Evolutionary conservation across 257 asterid species (phyloP).

Genomic region (Solanum paucissectum): DNA sequence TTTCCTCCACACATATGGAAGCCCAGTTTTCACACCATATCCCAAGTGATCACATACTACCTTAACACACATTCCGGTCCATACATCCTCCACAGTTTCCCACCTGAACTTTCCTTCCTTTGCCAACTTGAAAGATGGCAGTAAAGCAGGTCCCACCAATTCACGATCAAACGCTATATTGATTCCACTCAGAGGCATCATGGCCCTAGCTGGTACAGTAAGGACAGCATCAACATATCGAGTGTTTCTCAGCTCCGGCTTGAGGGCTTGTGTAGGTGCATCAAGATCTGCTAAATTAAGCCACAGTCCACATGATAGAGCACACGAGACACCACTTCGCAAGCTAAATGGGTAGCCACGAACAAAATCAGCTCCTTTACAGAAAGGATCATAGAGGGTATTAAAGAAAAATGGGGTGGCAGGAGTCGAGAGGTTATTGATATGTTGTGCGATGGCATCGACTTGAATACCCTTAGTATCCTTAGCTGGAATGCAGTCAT

Average conservation of each 20-base stretch:
- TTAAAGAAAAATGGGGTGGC: conserved; percentile 95
- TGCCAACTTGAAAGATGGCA: conserved; percentile 65
- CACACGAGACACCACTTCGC: conserved; percentile 72
- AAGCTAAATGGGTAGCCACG: conserved; percentile 95
- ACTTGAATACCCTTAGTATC: conserved; percentile 30
- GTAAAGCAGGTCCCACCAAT: conserved; percentile 69
- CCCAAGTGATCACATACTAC: conserved; percentile 71
- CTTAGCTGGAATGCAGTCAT: conserved; percentile 75
- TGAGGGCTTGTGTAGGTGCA: conserved; percentile 91
- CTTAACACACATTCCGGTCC: conserved; percentile 92
- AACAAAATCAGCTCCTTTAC: conserved; percentile 78
- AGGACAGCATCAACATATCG: conserved; percentile 84
- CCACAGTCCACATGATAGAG: conserved; percentile 89
- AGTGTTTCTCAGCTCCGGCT: conserved; percentile 43
- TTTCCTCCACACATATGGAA: conserved; percentile 86
- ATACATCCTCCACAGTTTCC: conserved; percentile 85
- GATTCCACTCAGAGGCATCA: conserved; percentile 86
- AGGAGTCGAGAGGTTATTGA: conserved; percentile 61
- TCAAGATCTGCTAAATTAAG: conserved; percentile 84
- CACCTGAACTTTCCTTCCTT: conserved; percentile 86
- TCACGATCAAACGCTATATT: conserved; percentile 61
- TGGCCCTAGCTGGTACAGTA: conserved; percentile 50
- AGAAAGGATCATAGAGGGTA: conserved; percentile 73
- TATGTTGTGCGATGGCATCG: conserved; percentile 59
- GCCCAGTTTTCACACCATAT: conserved; percentile 79